Conservation (phyloP, 768 basidiomycete genomes). For the Candolleomyces aberdarensis region DNA sequence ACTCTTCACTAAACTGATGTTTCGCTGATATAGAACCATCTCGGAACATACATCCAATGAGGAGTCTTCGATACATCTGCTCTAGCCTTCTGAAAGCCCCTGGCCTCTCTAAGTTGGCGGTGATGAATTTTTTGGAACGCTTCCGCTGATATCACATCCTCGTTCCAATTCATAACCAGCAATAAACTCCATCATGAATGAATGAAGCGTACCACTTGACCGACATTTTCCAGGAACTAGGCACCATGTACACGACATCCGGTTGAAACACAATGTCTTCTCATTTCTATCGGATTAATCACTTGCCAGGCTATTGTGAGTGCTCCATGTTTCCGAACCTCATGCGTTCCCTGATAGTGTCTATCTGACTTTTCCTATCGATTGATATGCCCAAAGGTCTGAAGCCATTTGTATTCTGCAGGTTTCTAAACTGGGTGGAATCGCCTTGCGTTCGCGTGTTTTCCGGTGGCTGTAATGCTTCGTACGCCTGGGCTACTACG, state of each 20-base stretch:
- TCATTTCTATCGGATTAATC: not conserved
- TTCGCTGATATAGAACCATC: constrained; percentile 5
- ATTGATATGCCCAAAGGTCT: not conserved
- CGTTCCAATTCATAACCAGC: not conserved
- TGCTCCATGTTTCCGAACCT: not conserved
- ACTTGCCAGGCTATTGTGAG: not conserved
- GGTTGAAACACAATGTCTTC: not conserved
- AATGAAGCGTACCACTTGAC: not conserved
- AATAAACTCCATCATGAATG: constrained; percentile 8
- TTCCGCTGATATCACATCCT: not conserved
- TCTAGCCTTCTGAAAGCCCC: not conserved
- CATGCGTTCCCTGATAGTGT: not conserved
- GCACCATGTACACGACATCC: not conserved
- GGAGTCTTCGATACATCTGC: constrained; percentile 2
- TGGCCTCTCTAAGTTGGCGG: not conserved
- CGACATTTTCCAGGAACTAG: not conserved
- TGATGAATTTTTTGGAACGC: not conserved
- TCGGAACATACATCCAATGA: constrained; percentile 9
- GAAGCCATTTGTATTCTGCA: not conserved
- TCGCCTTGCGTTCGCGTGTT: not conserved
- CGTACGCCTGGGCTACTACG: too few species aligned
- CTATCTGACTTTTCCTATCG: not conserved
- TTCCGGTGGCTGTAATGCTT: not conserved
- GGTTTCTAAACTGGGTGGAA: not conserved
- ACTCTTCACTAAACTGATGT: not conserved